phyloP scores from a whole-genome alignment of 495 filamentous ascomycete species.

The Chlorociboria aeruginascens region DNA sequence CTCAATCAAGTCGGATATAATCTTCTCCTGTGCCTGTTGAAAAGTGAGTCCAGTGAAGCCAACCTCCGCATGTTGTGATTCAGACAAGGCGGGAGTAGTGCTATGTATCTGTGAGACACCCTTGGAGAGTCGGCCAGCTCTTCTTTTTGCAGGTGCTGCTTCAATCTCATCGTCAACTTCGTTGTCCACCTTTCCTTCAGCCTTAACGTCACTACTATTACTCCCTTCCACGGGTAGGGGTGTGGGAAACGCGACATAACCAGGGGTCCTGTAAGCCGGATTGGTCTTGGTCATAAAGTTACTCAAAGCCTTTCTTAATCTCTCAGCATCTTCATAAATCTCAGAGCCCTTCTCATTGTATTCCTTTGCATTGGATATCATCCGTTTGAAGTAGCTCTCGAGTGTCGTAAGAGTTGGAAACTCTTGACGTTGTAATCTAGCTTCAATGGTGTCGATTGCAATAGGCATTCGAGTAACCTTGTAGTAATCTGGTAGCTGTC shows the following conservation, averaged over 20 bases:
- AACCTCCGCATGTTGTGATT: conserved; percentile 32
- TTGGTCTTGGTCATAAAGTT: conserved; percentile 67
- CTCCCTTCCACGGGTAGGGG: conserved; percentile 37
- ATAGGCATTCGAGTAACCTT: conserved; percentile 59
- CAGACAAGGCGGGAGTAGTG: conserved; percentile 27
- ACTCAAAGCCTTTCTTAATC: conserved; percentile 59
- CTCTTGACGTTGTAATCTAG: conserved; percentile 48
- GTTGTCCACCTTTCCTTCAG: conserved; percentile 20
- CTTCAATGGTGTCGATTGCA: conserved; percentile 61
- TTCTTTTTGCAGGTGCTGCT: conserved; percentile 7
- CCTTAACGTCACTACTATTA: conserved; percentile 5
- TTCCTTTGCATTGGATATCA: conserved; percentile 65
- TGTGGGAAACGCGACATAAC: conserved; percentile 50
- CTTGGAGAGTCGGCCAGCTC: conserved; percentile 23
- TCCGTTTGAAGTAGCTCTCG: conserved; percentile 65
- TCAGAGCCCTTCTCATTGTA: conserved; percentile 53
- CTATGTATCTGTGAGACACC: conserved; percentile 19
- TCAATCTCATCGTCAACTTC: conserved; percentile 26
- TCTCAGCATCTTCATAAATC: conserved; percentile 62
- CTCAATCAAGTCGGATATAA: conserved; percentile 54
- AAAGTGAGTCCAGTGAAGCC: conserved; percentile 54
- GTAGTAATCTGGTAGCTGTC: conserved; percentile 61
- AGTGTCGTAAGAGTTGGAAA: conserved; percentile 51
- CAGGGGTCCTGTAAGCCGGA: conserved; percentile 51
- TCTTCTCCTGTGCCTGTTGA: conserved; percentile 72